Percentiles rank a stretch among this genome's conserved stretches.
Conservation (phyloP, 805 yeast species). For the Pichia manshurica region DNA sequence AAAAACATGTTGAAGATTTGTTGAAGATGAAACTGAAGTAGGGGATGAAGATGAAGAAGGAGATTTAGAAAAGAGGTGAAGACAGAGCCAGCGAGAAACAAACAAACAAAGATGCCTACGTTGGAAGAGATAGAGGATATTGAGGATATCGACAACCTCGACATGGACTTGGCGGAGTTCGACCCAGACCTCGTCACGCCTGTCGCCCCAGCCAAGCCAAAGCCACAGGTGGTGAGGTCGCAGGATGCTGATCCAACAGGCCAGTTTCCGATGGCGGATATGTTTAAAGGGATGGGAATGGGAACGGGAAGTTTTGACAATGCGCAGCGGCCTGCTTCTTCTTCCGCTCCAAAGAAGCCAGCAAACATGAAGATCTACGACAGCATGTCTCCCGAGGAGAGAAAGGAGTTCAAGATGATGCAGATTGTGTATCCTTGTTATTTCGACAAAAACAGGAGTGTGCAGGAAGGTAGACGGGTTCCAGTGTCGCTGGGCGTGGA, state of each 20-base stretch:
- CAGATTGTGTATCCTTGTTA: slow-evolving; percentile 87
- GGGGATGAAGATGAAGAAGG: no score
- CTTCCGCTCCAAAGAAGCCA: background rate
- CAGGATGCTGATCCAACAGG: slow-evolving; percentile 37
- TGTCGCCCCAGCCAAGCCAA: slow-evolving; percentile 58
- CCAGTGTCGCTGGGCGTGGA: slow-evolving; percentile 60
- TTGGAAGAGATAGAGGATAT: slow-evolving; percentile 71
- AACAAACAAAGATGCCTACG: slow-evolving; percentile 44
- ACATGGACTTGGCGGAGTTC: slow-evolving; percentile 88
- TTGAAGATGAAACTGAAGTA: no score
- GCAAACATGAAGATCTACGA: slow-evolving; percentile 11
- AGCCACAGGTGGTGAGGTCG: slow-evolving; percentile 56
- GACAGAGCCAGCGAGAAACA: background rate
- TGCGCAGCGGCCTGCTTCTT: no score
- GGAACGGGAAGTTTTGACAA: background rate
- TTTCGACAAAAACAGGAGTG: slow-evolving; percentile 74
- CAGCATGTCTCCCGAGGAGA: slow-evolving; percentile 40
- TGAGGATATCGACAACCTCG: slow-evolving; percentile 85
- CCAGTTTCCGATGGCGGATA: slow-evolving; percentile 11
- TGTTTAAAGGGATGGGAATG: slow-evolving; percentile 25
- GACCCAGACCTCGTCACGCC: slow-evolving; percentile 69
- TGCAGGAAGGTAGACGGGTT: slow-evolving; percentile 80
- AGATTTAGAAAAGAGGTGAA: background rate
- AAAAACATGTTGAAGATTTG: no score
- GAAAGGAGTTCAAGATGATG: slow-evolving; percentile 59